These are phyloP conservation scores for Carex sylvatica DNA, from an alignment of 202 grass and related monocot genomes.

Conservation along the genomic window DNA sequence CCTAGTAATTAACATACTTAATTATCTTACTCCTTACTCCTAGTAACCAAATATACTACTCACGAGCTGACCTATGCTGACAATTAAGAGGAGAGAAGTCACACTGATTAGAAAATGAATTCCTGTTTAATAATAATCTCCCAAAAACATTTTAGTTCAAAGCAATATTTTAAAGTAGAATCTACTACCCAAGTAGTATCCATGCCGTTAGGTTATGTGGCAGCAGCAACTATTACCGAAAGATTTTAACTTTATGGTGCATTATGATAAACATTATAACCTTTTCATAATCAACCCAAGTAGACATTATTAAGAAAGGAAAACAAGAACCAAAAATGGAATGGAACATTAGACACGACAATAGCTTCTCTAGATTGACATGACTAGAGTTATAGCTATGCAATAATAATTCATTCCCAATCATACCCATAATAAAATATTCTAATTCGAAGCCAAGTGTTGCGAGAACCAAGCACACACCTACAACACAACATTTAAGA, in stretches of 20 bases:
- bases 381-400: constrained; percentile 16
- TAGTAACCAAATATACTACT: constrained; percentile 18
- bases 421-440: constrained; percentile 33
- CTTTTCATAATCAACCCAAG: neutral
- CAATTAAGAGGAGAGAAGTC: neutral
- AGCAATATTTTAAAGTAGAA: constrained; percentile 1
- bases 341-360: neutral
- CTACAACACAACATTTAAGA: constrained; percentile 30
- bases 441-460: constrained; percentile 26
- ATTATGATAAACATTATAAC: neutral
- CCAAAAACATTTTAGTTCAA: neutral
- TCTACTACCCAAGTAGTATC: constrained; percentile 1
- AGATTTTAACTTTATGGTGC: constrained; percentile 3
- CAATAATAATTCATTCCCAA: constrained; percentile 29
- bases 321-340: constrained; percentile 14
- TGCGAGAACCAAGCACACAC: constrained; percentile 29
- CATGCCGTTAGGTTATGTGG: neutral
- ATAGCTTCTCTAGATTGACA: constrained; percentile 30
- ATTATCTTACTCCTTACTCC: constrained; percentile 14
- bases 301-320: neutral
- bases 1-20: constrained; percentile 7
- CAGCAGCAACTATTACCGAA: neutral
- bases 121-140: neutral
- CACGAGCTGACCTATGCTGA: neutral
- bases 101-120: neutral